Percentiles rank a stretch among this genome's conserved stretches.
Conservation (phyloP, 805 yeast species). For the Yamadazyma ubonensis region DNA sequence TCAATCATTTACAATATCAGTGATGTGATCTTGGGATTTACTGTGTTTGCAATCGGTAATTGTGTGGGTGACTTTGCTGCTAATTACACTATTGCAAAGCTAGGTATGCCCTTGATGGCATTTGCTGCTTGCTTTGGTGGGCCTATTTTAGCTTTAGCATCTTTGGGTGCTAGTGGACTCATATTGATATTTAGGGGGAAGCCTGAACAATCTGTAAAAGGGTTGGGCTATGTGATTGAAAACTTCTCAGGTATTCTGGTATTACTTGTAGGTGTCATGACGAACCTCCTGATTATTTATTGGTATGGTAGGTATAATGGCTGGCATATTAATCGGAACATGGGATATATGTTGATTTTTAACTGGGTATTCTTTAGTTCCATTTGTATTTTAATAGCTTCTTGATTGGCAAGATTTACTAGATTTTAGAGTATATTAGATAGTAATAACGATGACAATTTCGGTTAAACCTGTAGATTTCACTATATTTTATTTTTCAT, state of each 20-base stretch:
- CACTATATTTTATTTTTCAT: too few species aligned
- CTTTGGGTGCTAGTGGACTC: conserved; percentile 76
- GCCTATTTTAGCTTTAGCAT: conserved; percentile 77
- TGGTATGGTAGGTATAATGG: conserved; percentile 20
- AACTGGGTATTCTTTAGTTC: conserved; percentile 32
- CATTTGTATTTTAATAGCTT: conserved; percentile 24
- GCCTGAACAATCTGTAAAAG: conserved; percentile 3
- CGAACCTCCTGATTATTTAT: conserved; percentile 22
- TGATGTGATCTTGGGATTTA: conserved; percentile 81
- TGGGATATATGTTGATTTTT: conserved; percentile 30
- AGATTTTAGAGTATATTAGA: too few species aligned
- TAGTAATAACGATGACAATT: too few species aligned
- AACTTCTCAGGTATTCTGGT: conserved; percentile 21
- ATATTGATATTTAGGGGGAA: conserved; percentile 16
- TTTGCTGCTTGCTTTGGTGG: conserved; percentile 96
- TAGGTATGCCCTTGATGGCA: conserved; percentile 88
- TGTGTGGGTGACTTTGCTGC: conserved; percentile 89
- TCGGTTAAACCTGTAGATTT: too few species aligned
- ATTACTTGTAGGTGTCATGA: conserved; percentile 21
- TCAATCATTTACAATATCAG: conserved; percentile 61
- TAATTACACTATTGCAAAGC: conserved; percentile 71
- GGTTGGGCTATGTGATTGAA: conserved; percentile 11
- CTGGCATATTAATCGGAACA: conserved; percentile 35
- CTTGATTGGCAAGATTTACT: not conserved
- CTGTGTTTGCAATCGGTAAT: conserved; percentile 89